Percentiles rank a stretch among this genome's conserved stretches.
phyloP scores from a whole-genome alignment of 306 rosid genomes.

The Bauhinia variegata region DNA sequence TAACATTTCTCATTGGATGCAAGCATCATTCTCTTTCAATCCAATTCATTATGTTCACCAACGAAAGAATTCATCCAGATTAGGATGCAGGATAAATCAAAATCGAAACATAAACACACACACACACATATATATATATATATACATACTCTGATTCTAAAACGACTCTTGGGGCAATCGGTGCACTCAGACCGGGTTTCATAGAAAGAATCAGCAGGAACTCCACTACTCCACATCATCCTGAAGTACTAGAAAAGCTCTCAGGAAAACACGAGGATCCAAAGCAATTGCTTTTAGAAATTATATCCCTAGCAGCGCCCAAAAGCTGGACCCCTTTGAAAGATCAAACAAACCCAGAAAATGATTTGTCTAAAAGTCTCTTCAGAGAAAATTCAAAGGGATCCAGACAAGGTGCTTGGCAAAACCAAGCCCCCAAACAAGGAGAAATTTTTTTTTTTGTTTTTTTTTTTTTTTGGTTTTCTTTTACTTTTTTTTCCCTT shows the following conservation, averaged over 20 bases:
- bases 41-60: conserved; percentile 1
- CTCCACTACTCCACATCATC: conserved; percentile 97
- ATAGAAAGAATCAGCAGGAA: conserved; percentile 91
- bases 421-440: conserved; percentile 39
- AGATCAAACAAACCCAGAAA: conserved; percentile 49
- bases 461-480: not conserved
- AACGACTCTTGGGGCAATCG: conserved; percentile 82
- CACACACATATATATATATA: too few relatives aligned
- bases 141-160: conserved; percentile 95
- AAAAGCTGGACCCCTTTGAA: conserved; percentile 50
- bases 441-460: not conserved
- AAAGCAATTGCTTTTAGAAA: not conserved
- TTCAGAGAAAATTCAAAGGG: conserved; percentile 44
- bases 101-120: too few relatives aligned
- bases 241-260: conserved; percentile 41
- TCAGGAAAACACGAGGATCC: not conserved
- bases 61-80: conserved; percentile 10
- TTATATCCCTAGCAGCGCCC: conserved; percentile 27
- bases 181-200: conserved; percentile 92
- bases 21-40: conserved; percentile 27
- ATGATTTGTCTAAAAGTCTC: conserved; percentile 28
- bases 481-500: not conserved
- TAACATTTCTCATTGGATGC: conserved; percentile 25
- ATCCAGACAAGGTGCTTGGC: conserved; percentile 52
- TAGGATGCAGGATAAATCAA: conserved; percentile 22